Conservation (phyloP, 169 alveolate species). For the Eimeria sp. region DNA sequence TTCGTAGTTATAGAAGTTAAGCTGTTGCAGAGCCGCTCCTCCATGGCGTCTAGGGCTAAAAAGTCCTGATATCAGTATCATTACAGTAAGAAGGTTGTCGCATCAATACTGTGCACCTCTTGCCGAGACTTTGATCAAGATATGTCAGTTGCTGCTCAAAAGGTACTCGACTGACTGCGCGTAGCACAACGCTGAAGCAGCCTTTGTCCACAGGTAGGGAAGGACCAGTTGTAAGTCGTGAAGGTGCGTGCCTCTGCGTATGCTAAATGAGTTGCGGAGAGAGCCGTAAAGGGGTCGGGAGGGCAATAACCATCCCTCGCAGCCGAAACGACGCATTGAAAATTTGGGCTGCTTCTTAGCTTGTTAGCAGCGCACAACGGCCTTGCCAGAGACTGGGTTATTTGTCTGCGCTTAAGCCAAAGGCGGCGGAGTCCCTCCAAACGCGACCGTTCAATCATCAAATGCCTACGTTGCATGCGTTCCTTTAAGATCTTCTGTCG, state of each 20-base stretch:
- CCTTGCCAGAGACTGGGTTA: slow-evolving; percentile 40
- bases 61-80: not conserved
- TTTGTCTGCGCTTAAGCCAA: slow-evolving; percentile 25
- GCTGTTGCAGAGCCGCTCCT: slow-evolving; percentile 23
- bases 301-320: slow-evolving; percentile 59
- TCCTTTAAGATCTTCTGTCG: slow-evolving; percentile 29
- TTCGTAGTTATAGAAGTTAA: not conserved
- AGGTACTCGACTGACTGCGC: not conserved
- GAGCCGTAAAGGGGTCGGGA: slow-evolving; percentile 35
- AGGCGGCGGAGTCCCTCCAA: slow-evolving; percentile 45
- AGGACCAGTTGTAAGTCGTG: not conserved
- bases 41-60: slow-evolving; percentile 27
- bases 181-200: not conserved
- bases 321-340: slow-evolving; percentile 16
- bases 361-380: slow-evolving; percentile 49
- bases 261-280: slow-evolving; percentile 46
- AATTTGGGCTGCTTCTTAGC: not conserved
- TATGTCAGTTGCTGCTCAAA: not conserved
- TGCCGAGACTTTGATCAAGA: not conserved
- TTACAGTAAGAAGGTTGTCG: not conserved
- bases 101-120: not conserved
- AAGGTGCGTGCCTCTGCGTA: slow-evolving; percentile 20
- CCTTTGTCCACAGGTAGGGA: not conserved
- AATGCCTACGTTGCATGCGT: slow-evolving; percentile 16
- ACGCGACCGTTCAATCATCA: slow-evolving; percentile 10